Evolutionary conservation across 2,329 filamentous ascomycete genomes (phyloP).

Genomic region (Tricladium varicosporioides): DNA sequence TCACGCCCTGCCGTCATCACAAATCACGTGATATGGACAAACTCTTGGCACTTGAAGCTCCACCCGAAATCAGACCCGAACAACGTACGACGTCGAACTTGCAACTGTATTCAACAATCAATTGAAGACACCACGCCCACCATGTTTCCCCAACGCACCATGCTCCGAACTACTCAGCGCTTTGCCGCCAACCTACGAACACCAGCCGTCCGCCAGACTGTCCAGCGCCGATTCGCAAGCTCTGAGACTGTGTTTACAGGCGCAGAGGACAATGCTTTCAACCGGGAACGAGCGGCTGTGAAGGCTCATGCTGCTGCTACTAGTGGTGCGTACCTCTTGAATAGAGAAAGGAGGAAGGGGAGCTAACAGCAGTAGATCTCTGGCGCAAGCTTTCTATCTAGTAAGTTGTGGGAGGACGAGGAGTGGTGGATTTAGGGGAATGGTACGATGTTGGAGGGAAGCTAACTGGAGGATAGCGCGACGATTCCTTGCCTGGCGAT

Average conservation of each 20-base stretch:
- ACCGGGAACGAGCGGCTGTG: constrained; percentile 85
- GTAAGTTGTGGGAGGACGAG: constrained; percentile 53
- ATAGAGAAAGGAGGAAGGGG: not conserved
- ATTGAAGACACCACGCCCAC: constrained; percentile 34
- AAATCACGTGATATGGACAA: constrained; percentile 1
- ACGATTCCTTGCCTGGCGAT: constrained; percentile 71
- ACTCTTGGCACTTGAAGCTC: not conserved
- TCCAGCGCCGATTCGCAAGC: constrained; percentile 72
- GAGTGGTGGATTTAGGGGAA: constrained; percentile 8
- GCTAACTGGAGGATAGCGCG: constrained; percentile 52
- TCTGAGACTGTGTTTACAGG: constrained; percentile 56
- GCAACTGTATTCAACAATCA: constrained; percentile 11
- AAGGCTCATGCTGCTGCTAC: constrained; percentile 86
- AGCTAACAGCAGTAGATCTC: constrained; percentile 61
- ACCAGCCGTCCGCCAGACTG: constrained; percentile 50
- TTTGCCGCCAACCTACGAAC: constrained; percentile 56
- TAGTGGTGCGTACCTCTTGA: constrained; percentile 61
- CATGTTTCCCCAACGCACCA: constrained; percentile 65
- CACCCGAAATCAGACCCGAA: not conserved
- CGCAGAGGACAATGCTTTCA: constrained; percentile 81
- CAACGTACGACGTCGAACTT: constrained; percentile 8
- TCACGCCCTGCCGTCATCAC: constrained; percentile 15
- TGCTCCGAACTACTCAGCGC: constrained; percentile 63
- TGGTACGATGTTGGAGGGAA: not conserved
- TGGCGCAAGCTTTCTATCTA: constrained; percentile 97